phyloP scores from a whole-genome alignment of 306 rosid genomes.

The Carpinus viminea region DNA sequence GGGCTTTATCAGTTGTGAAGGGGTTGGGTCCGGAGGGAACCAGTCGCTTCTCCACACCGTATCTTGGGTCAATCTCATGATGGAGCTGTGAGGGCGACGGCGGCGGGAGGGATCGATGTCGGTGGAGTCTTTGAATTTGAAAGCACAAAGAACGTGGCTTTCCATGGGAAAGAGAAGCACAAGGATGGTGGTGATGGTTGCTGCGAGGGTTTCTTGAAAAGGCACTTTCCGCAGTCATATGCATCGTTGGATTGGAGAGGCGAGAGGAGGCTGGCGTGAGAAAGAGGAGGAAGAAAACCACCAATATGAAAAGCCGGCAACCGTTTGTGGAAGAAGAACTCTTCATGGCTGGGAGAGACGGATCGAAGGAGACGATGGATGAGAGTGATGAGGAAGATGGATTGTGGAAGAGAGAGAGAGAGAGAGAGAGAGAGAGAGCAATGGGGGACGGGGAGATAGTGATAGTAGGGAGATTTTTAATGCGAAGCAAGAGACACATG shows the following conservation, averaged over 20 bases:
- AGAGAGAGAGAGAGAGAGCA: background rate
- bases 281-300: conserved; percentile 17
- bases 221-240: background rate
- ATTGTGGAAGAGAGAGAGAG: conserved; percentile 3
- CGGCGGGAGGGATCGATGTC: conserved; percentile 9
- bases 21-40: conserved; percentile 99
- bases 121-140: conserved; percentile 46
- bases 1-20: conserved; percentile 67
- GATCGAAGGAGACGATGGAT: background rate
- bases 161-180: conserved; percentile 57
- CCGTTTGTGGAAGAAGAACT: conserved; percentile 28
- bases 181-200: conserved; percentile 20
- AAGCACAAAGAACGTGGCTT: conserved; percentile 66
- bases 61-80: conserved; percentile 64
- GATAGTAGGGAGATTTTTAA: conserved; percentile 38
- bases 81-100: conserved; percentile 13
- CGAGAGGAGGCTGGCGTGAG: conserved; percentile 24
- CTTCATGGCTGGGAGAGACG: conserved; percentile 52
- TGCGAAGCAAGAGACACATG: conserved; percentile 69
- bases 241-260: conserved; percentile 2
- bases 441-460: background rate
- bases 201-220: conserved; percentile 29
- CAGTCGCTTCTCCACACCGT: conserved; percentile 76
- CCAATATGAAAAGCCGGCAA: conserved; percentile 12
- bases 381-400: background rate